Base-by-base conservation (phyloP, 176 grass and related monocot genomes). In the Zoysia japonica region DNA sequence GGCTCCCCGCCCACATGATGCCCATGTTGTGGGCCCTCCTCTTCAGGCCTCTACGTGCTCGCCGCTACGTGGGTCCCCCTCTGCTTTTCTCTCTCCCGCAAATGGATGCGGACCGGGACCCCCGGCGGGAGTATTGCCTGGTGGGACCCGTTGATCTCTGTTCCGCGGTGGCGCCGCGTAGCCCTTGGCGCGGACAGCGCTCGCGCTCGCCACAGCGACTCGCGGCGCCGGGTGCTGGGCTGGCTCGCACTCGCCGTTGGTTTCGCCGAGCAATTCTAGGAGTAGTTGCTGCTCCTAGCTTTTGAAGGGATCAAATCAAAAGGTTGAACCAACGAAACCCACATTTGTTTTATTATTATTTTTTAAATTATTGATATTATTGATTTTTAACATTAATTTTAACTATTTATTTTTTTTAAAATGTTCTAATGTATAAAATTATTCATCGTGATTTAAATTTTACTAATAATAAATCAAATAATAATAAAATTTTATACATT, bases 11-110 rank as follows among this genome's bases (percentile, higher is more conserved):
- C 43, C 60, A 65, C 61, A 52, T 66, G 75, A 66, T 47, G 49
- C 62, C 76, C 76, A 68, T 53, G 76, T 55, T 55, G 76, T 68
- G 63, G 63, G 76, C 16, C 63, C 75, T 10, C 61, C 14, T 0
- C 15, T 2, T 16, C 63, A 4, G 1, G 1, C 5, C 20, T n/a
- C 37, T 65, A 65, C 64, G 64, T 66, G 64, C 64, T 9, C 17
- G 64, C 64, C 64, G 40, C 36, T 35, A 15, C 49, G 48, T 39
- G 50, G 70, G 70, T 1, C 70, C 39, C 14, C 39, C 2, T 16
- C 5, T 11, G 8, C 14, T 19, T 14, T 3, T 5, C 6, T 1
- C 15, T 0, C 8, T 15, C 49, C 28, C 28, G 28, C 7, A 17
- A 39, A 49, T 72, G 70, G 49, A 72, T 42, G 70, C 70, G 14